Percentiles rank a stretch among this genome's conserved stretches.
Conservation (phyloP, 805 yeast genomes). For the Metschnikowia gruessii region DNA sequence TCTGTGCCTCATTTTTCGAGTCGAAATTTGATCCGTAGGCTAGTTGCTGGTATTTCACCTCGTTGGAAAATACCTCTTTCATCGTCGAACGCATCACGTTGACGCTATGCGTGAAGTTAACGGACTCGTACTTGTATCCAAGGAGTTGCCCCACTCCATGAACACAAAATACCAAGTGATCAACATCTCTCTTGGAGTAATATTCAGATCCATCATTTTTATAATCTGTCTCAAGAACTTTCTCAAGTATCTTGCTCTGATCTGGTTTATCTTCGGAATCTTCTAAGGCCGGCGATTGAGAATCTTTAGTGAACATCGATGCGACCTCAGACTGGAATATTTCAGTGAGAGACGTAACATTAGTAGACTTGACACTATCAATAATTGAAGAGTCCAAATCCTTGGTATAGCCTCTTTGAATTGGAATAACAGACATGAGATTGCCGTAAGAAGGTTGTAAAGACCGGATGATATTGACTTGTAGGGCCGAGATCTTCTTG, state of each 20-base stretch:
- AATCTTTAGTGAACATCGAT: constrained; percentile 20
- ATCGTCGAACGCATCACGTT: constrained; percentile 60
- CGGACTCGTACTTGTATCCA: constrained; percentile 72
- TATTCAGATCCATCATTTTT: constrained; percentile 2
- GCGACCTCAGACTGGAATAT: constrained; percentile 30
- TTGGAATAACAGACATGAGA: constrained; percentile 46
- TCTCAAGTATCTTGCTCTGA: constrained; percentile 15
- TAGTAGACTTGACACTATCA: constrained; percentile 31
- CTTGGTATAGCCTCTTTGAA: constrained; percentile 49
- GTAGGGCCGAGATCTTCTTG: constrained; percentile 39
- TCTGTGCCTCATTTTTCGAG: constrained; percentile 13
- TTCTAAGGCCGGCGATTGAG: constrained; percentile 13
- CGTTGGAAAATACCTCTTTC: constrained; percentile 44
- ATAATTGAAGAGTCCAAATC: constrained; percentile 32
- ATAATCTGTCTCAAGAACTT: constrained; percentile 15
- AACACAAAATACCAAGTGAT: constrained; percentile 76
- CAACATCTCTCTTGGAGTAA: constrained; percentile 33
- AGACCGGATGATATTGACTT: constrained; percentile 35
- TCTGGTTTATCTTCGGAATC: constrained; percentile 15
- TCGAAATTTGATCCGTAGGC: constrained; percentile 25
- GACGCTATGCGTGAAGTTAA: constrained; percentile 84
- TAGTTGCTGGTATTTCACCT: constrained; percentile 37
- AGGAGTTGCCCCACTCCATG: constrained; percentile 95
- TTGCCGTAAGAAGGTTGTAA: constrained; percentile 34
- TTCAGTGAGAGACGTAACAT: constrained; percentile 35